Percentiles rank a stretch among this genome's conserved stretches.
Conservation (phyloP, 2,329 filamentous ascomycete genomes). For the Calonectria hawksworthii region DNA sequence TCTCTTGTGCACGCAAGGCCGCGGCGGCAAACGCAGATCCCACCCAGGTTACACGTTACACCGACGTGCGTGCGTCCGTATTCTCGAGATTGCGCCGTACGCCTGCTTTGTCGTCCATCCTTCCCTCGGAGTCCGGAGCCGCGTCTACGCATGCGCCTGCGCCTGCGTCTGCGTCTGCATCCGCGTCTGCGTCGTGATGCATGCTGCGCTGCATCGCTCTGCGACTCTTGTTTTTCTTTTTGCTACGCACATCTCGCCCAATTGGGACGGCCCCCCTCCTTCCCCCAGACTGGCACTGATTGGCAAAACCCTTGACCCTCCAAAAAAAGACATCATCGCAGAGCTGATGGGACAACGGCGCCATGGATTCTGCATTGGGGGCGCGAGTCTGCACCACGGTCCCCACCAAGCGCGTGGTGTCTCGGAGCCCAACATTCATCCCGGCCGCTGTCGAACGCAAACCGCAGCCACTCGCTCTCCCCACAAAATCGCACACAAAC, state of each 20-base stretch:
- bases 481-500: not conserved
- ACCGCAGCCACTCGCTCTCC: constrained; percentile 1
- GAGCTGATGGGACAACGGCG: not conserved
- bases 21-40: constrained; percentile 1
- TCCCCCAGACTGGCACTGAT: not conserved
- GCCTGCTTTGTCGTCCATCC: not conserved
- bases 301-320: not conserved
- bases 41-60: constrained; percentile 7
- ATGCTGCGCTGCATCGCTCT: constrained; percentile 5
- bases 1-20: not conserved
- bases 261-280: not conserved
- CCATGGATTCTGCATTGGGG: constrained; percentile 8
- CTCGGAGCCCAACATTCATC: constrained; percentile 25
- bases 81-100: not conserved
- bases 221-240: not conserved
- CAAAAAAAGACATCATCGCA: not conserved
- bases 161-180: not conserved
- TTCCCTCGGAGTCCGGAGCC: not conserved
- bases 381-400: constrained; percentile 4
- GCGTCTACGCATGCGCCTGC: not conserved
- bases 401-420: constrained; percentile 40
- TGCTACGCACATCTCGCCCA: not conserved
- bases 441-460: constrained; percentile 1
- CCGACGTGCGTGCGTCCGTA: constrained; percentile 1
- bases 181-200: constrained; percentile 3